phyloP scores from a whole-genome alignment of 2,329 filamentous ascomycete species.

The Juglanconis sp. region DNA sequence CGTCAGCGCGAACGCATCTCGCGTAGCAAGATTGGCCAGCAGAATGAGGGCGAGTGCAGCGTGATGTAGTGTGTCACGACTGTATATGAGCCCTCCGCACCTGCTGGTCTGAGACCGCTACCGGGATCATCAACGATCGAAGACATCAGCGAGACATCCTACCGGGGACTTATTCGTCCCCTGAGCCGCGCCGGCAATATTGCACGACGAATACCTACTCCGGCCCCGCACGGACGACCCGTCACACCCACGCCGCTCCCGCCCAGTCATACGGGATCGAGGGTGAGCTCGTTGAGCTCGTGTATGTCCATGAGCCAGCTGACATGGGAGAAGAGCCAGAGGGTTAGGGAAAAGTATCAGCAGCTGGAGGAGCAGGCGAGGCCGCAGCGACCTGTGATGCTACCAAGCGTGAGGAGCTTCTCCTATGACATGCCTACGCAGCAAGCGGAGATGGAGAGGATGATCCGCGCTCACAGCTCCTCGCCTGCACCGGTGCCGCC shows the following conservation, averaged over 20 bases:
- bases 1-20: slow-evolving; percentile 77
- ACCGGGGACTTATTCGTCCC: slow-evolving; percentile 6
- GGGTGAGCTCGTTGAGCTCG: neutral
- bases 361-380: slow-evolving; percentile 12
- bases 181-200: neutral
- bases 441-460: slow-evolving; percentile 13
- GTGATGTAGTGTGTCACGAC: slow-evolving; percentile 60
- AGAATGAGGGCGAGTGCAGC: slow-evolving; percentile 83
- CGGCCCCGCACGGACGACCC: slow-evolving; percentile 1
- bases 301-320: neutral
- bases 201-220: slow-evolving; percentile 2
- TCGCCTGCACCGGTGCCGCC: neutral
- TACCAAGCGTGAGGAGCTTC: slow-evolving; percentile 11
- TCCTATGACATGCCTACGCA: slow-evolving; percentile 16
- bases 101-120: neutral
- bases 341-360: slow-evolving; percentile 15
- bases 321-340: slow-evolving; percentile 1
- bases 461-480: slow-evolving; percentile 6
- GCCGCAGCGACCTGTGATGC: slow-evolving; percentile 6
- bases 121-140: neutral
- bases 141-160: neutral
- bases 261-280: neutral
- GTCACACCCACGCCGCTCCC: neutral
- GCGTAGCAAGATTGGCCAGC: slow-evolving; percentile 74
- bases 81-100: neutral